Base-by-base conservation (phyloP, 495 filamentous ascomycete species). In the Hyaloscypha finlandica region DNA sequence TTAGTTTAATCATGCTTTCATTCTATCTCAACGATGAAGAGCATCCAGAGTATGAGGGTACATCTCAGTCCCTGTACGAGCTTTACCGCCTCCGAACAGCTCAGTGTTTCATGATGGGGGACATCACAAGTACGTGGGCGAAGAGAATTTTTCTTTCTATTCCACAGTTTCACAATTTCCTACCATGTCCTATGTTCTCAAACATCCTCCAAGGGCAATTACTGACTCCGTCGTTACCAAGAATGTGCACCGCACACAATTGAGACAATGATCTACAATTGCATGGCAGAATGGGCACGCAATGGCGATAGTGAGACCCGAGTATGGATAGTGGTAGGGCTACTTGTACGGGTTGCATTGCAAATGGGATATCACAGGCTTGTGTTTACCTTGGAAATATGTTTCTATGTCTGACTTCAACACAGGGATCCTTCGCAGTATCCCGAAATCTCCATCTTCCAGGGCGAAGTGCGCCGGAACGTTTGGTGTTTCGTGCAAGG, bases 361-460 rank as follows among this genome's bases (percentile, higher is more conserved):
- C 70, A 73, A 61, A 77, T 81, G 75, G 81, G 79, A 3, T 79
- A 77, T 64, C 81, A 83, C 37, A 67, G 57, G 65, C 25, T 25
- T 61, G 14, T 35, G 72, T 74, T 25, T 76, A 76, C 37, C 73
- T 39, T 74, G 0, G 57, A 8, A 37, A 25, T 45, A 30, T 62
- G 22, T 6, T 51, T n/a, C 57, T 42, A 20, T 14, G 60, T 48
- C 66, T 68, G 14, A 67, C 22, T 6, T 1, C 12, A 35, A 29
- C 14, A 45, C 86, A 68, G 95, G 59, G 95, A 99, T 75, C 87
- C 92, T 12, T 90, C 90, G 68, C 87, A 88, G 76, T 97, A 92
- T 72, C 84, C 92, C 11, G 87, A 88, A 58, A 89, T 99, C 66
- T 85, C 89, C 6, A 88, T 92, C 8, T 94, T 94, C 71, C 88